Evolutionary conservation across 108 stramenopile genomes (phyloP), one percentile per base, ranked within the genome.

Genomic region (Cyclotella distinguenda): DNA sequence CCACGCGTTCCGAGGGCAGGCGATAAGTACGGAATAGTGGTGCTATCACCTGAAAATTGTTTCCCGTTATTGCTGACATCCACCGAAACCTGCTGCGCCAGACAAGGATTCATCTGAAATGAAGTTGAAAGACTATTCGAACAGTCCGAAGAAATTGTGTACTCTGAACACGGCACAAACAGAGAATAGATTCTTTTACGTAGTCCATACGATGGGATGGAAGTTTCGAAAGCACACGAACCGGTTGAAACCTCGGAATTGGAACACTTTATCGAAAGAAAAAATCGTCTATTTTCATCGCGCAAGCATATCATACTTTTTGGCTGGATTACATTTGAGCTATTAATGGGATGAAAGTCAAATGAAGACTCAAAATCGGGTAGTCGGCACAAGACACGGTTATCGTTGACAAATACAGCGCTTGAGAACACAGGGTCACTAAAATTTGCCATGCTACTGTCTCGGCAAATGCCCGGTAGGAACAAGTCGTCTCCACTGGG

Each of bases 21-120:
- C 19, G 60, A 62, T 54, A 60, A 62, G 43, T 68, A 68, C 4
- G 66, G 61, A 28, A 64, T 45, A 19, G 33, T 11, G 4, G 81
- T 74, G 9, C 48, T 64, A 43, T 86, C 83, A n/a, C 83, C 83
- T 15, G 84, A 84, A 77, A 83, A 86, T 47, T 82, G 70, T 40
- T 60, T 36, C 28, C 89, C 89, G 58, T 70, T 76, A 36, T 85
- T 86, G 33, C 86, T 86, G 10, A 86, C 82, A 30, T 88, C 87
- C 3, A 91, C 72, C n/a, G 81, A 57, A 9, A 88, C 34, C 66
- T 84, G 66, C 11, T 38, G 44, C 8, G 80, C 60, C 23, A 71
- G 74, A 63, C 89, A 90, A 16, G 89, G 89, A 56, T 90, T 90
- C 52, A 84, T 68, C 73, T 82, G 82, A 27, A 54, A 75, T 31